Conservation (phyloP, 345 rosid genomes). For the Camelina sativa region DNA sequence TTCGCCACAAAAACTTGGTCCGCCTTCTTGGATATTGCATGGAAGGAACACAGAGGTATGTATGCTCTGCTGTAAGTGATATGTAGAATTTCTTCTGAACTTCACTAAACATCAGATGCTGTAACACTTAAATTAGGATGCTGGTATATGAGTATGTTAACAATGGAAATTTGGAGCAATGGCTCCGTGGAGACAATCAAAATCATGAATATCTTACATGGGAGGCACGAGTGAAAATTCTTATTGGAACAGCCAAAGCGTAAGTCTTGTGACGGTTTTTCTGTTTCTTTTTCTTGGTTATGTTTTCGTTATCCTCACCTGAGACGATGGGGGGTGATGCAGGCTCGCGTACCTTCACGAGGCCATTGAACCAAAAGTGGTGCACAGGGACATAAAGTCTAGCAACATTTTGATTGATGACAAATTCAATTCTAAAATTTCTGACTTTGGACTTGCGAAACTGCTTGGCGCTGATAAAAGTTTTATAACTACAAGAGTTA, state of each 20-base stretch:
- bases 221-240: conserved; percentile 84
- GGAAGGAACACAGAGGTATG: conserved; percentile 92
- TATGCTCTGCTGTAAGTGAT: not conserved
- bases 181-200: conserved; percentile 87
- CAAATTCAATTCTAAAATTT: conserved; percentile 90
- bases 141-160: conserved; percentile 88
- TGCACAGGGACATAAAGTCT: conserved; percentile 97
- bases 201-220: conserved; percentile 82
- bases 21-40: conserved; percentile 95
- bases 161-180: conserved; percentile 92
- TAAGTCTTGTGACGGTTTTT: conserved; percentile 47
- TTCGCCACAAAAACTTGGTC: conserved; percentile 90
- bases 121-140: conserved; percentile 50
- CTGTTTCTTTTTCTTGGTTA: not conserved
- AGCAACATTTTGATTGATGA: conserved; percentile 94
- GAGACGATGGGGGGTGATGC: conserved; percentile 37
- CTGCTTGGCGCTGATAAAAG: conserved; percentile 97
- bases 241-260: conserved; percentile 94
- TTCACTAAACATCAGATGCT: not conserved
- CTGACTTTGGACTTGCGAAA: conserved; percentile 98
- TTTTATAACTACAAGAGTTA: conserved; percentile 94
- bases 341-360: conserved; percentile 98
- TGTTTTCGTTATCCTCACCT: conserved; percentile 17
- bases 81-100: not conserved
- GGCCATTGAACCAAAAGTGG: conserved; percentile 99